These are phyloP conservation scores for Stellera chamaejasme DNA, from an alignment of 345 rosid genomes.

Conservation along the genomic window DNA sequence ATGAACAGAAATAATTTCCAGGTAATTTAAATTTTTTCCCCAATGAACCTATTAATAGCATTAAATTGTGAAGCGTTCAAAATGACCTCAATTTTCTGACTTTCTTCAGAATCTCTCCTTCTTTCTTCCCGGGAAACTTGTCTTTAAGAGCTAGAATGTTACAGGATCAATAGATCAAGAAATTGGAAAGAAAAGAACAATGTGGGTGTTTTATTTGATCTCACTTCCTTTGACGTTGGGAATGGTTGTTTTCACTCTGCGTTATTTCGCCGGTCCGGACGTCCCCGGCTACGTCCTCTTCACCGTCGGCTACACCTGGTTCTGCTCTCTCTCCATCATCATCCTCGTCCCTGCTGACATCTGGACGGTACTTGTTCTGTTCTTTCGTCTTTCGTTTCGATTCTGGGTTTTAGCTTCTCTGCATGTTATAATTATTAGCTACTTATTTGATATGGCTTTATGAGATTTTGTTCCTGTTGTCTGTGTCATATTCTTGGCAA, in stretches of 20 bases:
- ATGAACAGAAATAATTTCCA: no score
- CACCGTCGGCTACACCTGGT: conserved; percentile 82
- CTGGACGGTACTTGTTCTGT: conserved; percentile 37
- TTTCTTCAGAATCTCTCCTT: no score
- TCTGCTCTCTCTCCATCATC: conserved; percentile 69
- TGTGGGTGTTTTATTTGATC: conserved; percentile 79
- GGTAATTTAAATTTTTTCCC: no score
- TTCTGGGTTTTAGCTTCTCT: background rate
- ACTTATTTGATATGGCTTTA: background rate
- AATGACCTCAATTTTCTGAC: no score
- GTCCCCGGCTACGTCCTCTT: conserved; percentile 60
- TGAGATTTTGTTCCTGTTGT: no score
- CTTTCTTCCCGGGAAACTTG: no score
- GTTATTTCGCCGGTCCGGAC: conserved; percentile 59
- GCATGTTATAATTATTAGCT: background rate
- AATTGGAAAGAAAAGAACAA: conserved; percentile 11
- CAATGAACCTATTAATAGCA: no score
- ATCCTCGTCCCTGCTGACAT: conserved; percentile 82
- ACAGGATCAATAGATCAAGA: background rate
- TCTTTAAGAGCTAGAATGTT: no score
- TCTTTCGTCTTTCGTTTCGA: background rate
- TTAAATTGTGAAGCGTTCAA: no score
- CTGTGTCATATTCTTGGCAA: no score
- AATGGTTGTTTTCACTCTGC: conserved; percentile 50
- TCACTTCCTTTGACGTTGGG: conserved; percentile 70